Evolutionary conservation across 208 protist species (phyloP).

Genomic region (Trypanosoma brucei): DNA sequence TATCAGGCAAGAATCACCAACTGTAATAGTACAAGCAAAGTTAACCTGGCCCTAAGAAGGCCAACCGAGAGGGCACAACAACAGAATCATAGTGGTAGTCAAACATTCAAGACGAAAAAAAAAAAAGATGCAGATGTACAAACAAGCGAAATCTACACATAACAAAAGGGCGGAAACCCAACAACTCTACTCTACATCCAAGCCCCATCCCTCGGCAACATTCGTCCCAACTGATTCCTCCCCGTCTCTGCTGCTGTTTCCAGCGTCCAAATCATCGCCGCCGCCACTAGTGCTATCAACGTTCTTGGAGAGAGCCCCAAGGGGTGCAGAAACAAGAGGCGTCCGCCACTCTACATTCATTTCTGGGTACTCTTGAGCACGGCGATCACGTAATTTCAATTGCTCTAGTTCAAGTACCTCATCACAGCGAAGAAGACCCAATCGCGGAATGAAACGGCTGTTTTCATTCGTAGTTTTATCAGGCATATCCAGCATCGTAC

Average conservation of each 20-base stretch:
- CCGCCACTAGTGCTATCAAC: background rate
- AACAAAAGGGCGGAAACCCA: too few species aligned
- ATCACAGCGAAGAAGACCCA: slow-evolving; percentile 59
- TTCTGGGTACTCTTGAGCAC: slow-evolving; percentile 41
- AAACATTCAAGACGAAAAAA: slow-evolving; percentile 2
- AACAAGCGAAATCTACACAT: background rate
- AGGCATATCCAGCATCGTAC: slow-evolving; percentile 72
- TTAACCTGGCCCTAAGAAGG: too few species aligned
- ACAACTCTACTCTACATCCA: slow-evolving; percentile 21
- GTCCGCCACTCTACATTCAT: slow-evolving; percentile 49
- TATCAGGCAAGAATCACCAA: too few species aligned
- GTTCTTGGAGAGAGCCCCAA: slow-evolving; percentile 8
- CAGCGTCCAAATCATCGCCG: background rate
- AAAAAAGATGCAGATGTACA: slow-evolving; percentile 4
- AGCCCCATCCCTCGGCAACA: slow-evolving; percentile 1
- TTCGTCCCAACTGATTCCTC: background rate
- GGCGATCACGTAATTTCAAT: slow-evolving; percentile 58
- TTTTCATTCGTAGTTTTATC: slow-evolving; percentile 46
- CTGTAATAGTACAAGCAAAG: too few species aligned
- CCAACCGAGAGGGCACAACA: background rate
- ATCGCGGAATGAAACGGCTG: slow-evolving; percentile 76
- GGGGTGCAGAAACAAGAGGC: slow-evolving; percentile 26
- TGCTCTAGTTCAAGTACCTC: slow-evolving; percentile 58
- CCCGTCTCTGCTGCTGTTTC: background rate
- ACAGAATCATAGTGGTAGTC: background rate